A percentile compares a stretch with the other conserved stretches of the same genome.
Evolutionary conservation across 805 yeast genomes (phyloP).

Genomic region (Yarrowia keelungensis): DNA sequence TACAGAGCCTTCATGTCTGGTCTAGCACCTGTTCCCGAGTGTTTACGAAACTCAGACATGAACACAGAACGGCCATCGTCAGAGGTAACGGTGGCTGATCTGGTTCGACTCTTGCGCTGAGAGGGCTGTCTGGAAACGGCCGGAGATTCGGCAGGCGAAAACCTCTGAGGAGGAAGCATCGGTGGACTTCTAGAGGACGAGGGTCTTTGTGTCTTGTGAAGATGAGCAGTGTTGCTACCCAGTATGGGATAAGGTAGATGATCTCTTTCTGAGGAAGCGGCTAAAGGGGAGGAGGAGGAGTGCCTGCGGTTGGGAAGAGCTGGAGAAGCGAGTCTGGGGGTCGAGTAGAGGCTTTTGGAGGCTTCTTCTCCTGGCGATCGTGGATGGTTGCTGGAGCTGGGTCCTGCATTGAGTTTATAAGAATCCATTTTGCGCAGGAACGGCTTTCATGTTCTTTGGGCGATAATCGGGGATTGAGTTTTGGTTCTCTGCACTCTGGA

Average conservation of each 20-base stretch:
- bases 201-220: constrained; percentile 6
- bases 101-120: background rate
- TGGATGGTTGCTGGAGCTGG: constrained; percentile 14
- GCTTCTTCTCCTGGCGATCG: background rate
- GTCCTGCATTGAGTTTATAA: constrained; percentile 24
- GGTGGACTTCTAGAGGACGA: background rate
- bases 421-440: constrained; percentile 27
- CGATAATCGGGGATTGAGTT: background rate
- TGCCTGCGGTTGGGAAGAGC: background rate
- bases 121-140: constrained; percentile 9
- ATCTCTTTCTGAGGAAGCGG: constrained; percentile 5
- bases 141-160: background rate
- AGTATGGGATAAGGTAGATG: background rate
- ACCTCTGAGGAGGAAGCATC: background rate
- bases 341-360: background rate
- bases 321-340: background rate
- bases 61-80: constrained; percentile 21
- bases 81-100: constrained; percentile 17
- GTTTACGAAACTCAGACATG: constrained; percentile 24
- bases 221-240: background rate
- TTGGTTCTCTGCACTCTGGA: constrained; percentile 16
- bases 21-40: background rate
- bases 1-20: constrained; percentile 11
- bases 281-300: background rate
- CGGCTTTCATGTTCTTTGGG: constrained; percentile 29